A percentile compares a stretch with the other conserved stretches of the same genome.
phyloP scores from a whole-genome alignment of 352 stramenopile species.

The Phytophthora fragariae region DNA sequence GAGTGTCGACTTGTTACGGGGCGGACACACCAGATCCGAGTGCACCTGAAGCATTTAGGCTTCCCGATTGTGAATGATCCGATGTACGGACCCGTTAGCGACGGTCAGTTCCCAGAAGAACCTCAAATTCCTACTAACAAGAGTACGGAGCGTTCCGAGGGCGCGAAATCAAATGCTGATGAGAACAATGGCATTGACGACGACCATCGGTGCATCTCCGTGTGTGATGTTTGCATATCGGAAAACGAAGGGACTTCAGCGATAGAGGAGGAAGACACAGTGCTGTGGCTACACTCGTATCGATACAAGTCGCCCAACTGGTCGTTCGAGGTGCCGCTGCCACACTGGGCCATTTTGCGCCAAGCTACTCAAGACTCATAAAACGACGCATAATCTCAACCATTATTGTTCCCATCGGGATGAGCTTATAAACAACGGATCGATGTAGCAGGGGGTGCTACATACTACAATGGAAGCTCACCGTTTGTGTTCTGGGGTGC shows the following conservation, averaged over 20 bases:
- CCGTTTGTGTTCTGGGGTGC: no score
- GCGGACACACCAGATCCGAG: constrained; percentile 95
- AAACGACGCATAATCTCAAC: no score
- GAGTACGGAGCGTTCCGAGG: no score
- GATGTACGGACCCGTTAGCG: constrained; percentile 79
- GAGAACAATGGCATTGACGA: constrained; percentile 4
- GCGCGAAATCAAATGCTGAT: neutral
- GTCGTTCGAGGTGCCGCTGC: constrained; percentile 53
- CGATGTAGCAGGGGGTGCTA: no score
- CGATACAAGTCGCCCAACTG: constrained; percentile 50
- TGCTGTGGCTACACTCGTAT: constrained; percentile 66
- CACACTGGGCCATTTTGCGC: constrained; percentile 37
- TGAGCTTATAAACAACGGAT: no score
- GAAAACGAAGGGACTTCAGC: neutral
- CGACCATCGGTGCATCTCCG: constrained; percentile 27
- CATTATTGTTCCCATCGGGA: no score
- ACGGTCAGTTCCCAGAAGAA: neutral
- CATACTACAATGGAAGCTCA: no score
- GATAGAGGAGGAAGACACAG: constrained; percentile 12
- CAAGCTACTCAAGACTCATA: neutral
- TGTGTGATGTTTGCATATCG: constrained; percentile 29
- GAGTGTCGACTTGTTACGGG: constrained; percentile 92
- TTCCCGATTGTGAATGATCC: constrained; percentile 95
- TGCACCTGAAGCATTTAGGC: constrained; percentile 91
- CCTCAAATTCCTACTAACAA: neutral